phyloP scores from a whole-genome alignment of 371 early-diverging fungal species.

The Saksenaea vasiformis region DNA sequence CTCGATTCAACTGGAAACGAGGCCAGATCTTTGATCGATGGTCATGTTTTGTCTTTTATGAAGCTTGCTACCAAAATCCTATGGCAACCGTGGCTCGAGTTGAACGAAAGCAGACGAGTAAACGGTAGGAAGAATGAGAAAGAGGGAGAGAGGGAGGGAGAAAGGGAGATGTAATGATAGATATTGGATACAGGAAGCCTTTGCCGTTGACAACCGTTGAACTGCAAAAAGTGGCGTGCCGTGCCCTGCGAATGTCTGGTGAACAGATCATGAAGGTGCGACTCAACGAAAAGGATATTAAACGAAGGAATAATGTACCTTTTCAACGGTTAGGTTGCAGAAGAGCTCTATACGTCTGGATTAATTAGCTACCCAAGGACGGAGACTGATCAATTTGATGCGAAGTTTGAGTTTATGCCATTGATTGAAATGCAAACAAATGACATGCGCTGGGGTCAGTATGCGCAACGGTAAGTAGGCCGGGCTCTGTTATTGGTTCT shows the following conservation, averaged over 20 bases:
- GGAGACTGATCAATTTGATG: slow-evolving; percentile 96
- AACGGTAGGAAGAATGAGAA: slow-evolving; percentile 63
- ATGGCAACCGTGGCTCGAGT: slow-evolving; percentile 67
- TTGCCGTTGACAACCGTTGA: slow-evolving; percentile 96
- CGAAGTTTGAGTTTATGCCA: slow-evolving; percentile 71
- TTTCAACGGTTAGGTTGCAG: slow-evolving; percentile 66
- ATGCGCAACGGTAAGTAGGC: slow-evolving; percentile 60
- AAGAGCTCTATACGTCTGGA: slow-evolving; percentile 85
- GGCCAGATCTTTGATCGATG: slow-evolving; percentile 78
- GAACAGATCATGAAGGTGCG: slow-evolving; percentile 83
- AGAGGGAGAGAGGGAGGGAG: no score
- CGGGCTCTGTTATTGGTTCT: not conserved
- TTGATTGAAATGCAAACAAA: slow-evolving; percentile 69
- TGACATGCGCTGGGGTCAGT: slow-evolving; percentile 66
- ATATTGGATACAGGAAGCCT: slow-evolving; percentile 63
- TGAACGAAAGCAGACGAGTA: slow-evolving; percentile 64
- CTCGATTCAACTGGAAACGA: slow-evolving; percentile 79
- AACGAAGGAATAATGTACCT: not conserved
- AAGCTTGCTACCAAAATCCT: slow-evolving; percentile 63
- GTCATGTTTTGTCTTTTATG: slow-evolving; percentile 71
- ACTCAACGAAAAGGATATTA: not conserved
- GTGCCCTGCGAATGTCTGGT: slow-evolving; percentile 74
- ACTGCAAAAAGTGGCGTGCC: slow-evolving; percentile 86
- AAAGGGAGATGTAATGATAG: not conserved
- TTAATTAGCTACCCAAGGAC: slow-evolving; percentile 99